Percentiles rank a stretch among this genome's conserved stretches.
Evolutionary conservation across 2,329 filamentous ascomycete species (phyloP).

Genomic region (Trichoderma sp.): DNA sequence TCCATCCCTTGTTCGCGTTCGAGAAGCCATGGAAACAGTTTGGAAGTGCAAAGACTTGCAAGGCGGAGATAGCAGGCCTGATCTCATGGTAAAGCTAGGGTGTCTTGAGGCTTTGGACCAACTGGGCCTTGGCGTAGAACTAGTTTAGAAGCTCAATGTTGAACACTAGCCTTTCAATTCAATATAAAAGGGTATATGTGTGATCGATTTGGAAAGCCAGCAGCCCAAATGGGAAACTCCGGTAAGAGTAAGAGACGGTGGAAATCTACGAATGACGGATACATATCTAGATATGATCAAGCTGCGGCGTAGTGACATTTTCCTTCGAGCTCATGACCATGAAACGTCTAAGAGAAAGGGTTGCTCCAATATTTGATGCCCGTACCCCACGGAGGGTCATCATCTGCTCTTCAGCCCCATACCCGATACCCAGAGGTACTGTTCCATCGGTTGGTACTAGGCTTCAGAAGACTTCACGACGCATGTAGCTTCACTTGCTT

Average conservation of each 20-base stretch:
- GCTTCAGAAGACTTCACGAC: too few species aligned
- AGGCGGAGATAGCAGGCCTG: not conserved
- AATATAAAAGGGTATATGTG: not conserved
- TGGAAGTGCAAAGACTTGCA: not conserved
- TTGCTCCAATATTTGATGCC: not conserved
- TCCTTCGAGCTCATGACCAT: not conserved
- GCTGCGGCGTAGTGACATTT: not conserved
- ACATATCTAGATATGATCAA: not conserved
- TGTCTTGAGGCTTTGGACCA: conserved; percentile 3
- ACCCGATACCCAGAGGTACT: not conserved
- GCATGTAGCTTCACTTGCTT: too few species aligned
- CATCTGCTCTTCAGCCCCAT: not conserved
- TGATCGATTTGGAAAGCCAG: not conserved
- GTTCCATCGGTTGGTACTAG: not conserved
- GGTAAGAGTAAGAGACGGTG: not conserved
- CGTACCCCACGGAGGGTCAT: not conserved
- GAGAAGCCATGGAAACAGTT: conserved; percentile 1
- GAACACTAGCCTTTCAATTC: not conserved
- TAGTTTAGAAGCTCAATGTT: not conserved
- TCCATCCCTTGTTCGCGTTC: not conserved
- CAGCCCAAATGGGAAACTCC: not conserved
- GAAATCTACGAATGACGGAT: too few species aligned
- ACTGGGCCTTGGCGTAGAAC: not conserved
- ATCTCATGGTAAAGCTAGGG: not conserved
- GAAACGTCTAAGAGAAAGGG: not conserved